Evolutionary conservation across 148 eudicot genomes (phyloP), one percentile per base, ranked within the genome.

Genomic region (Dianthus caryophyllus): DNA sequence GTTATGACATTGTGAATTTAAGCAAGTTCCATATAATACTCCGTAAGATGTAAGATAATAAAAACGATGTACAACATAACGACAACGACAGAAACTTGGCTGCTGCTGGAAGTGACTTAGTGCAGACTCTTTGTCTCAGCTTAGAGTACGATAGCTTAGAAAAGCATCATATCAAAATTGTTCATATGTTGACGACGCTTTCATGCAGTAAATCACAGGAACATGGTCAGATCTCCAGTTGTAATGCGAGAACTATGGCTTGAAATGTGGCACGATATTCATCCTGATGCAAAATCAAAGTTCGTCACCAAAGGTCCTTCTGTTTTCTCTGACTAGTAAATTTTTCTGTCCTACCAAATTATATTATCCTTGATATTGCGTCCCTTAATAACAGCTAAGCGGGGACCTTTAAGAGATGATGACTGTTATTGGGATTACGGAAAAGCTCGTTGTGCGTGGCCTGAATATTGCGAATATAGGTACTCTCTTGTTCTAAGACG

Each of bases 351-450:
- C n/a, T 20, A 15, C 75, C 41, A 22, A 29, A 54, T 65, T 55
- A 30, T 51, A 64, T 67, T 38, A 52, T 48, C 51, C 29, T 54
- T 21, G 59, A 47, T 67, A 27, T 31, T 71, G 12, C 27, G 31
- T 50, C 26, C 20, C 39, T 50, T 53, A 61, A 46, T 13, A 63
- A 79, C 88, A 89, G 96, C 64, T 18, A 87, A 78, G 75, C 91
- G 98, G 26, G 98, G 98, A 59, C 98, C 98, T 71, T 70, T 92
- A 73, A 89, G 98, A 77, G 84, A 89, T 55, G 94, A 84, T 36
- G 98, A 92, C 71, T 92, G 96, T 65, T 92, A 87, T 66, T 92
- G 98, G 98, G 98, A 92, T 70, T 92, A 92, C 72, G 96, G 94
- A 38, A 92, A 89, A 79, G 98, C 98, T 80, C 88, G 94, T 51